Evolutionary conservation across 768 basidiomycete genomes (phyloP), one percentile per base, ranked within the genome.

Genomic region (Peribolospora kevripleyi): DNA sequence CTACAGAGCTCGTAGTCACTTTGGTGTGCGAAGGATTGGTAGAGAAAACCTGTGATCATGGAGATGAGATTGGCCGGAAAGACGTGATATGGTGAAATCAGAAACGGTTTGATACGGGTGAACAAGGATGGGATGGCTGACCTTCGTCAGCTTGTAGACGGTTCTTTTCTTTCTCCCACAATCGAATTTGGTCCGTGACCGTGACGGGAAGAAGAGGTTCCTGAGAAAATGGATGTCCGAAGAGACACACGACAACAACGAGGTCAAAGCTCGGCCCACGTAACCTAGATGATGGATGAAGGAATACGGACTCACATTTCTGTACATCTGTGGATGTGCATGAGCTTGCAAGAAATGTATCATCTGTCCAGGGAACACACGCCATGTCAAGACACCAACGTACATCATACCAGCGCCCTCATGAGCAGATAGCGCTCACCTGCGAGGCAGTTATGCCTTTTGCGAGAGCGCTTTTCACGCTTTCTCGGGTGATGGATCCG

Each of bases 371-470:
- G 40, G 9, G 13, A 38, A 45, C 48, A 48, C 36, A 54, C 36
- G 38, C 46, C 38, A 40, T 42, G 43, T 6, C 47, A 45, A 14
- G n/a, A 54, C n/a, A 56, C 45, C 55, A 54, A 14, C 42, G 4
- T 51, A 25, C 42, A 10, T 51, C n/a, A 3, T 49, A 63, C 58
- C 57, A 58, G 57, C 53, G 61, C 5, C 25, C 57, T 62, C 39
- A 47, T 52, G 58, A 40, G 57, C 50, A 61, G 42, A 54, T 54
- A 55, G 52, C 38, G 65, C 73, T 53, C 63, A 85, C 88, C 75
- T 97, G 93, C 63, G 87, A 83, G 54, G 93, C 90, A 55, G 86
- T 84, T 59, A 98, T 98, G 40, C 93, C 93, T 66, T 90, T 93
- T 62, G 74, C 73, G 61, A 98, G 75, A 6, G 93, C 93, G 66